A percentile compares a stretch with the other conserved stretches of the same genome.
Evolutionary conservation across 202 grass and related monocot genomes (phyloP).

Genomic region (Cymbopogon flexuosus): DNA sequence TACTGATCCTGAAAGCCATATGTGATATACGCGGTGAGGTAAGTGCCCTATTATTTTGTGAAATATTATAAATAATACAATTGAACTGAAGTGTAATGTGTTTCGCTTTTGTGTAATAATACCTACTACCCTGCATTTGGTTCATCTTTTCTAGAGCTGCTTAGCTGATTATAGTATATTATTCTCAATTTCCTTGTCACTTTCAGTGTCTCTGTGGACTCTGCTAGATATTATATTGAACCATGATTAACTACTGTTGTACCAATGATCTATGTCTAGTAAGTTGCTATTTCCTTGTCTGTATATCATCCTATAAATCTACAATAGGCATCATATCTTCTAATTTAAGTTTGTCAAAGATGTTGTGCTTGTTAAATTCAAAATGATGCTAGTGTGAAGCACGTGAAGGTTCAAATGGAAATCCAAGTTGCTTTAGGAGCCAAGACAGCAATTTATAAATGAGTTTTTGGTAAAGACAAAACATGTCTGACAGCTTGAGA

Average conservation of each 20-base stretch:
- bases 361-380: neutral
- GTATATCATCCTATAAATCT: neutral
- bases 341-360: conserved; percentile 7
- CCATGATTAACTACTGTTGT: neutral
- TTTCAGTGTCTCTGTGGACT: neutral
- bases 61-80: neutral
- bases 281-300: neutral
- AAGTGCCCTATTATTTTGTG: conserved; percentile 16
- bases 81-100: neutral
- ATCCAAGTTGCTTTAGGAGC: neutral
- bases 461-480: neutral
- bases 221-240: neutral
- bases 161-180: neutral
- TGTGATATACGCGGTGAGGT: conserved; percentile 96
- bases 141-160: neutral
- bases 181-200: neutral
- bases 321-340: neutral
- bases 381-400: neutral
- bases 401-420: neutral
- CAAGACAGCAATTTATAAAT: neutral
- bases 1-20: conserved; percentile 83
- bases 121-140: neutral
- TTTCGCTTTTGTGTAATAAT: neutral
- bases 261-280: neutral
- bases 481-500: neutral